Conservation (phyloP, 495 filamentous ascomycete species). For the Delitschia confertaspora region DNA sequence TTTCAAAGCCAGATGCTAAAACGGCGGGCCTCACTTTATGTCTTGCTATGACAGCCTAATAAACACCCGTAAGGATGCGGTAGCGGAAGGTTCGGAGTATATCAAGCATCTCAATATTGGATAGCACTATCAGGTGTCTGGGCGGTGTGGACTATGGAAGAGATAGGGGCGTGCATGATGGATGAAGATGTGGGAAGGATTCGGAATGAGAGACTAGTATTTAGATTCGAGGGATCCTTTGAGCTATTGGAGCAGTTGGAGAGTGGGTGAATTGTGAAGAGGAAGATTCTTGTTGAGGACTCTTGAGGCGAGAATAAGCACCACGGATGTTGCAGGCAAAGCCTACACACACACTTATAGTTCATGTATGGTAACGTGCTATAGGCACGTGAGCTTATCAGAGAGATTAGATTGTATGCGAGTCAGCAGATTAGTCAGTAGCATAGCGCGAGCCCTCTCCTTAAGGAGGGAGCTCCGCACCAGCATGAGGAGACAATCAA, state of each 20-base stretch:
- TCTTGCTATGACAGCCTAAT: neutral
- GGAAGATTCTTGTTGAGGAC: conserved; percentile 10
- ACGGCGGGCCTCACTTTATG: neutral
- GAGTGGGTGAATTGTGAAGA: conserved; percentile 21
- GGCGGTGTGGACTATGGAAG: conserved; percentile 17
- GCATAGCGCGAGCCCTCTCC: too few relatives aligned
- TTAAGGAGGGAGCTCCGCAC: too few relatives aligned
- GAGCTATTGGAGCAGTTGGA: conserved; percentile 21
- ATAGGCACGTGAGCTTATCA: neutral
- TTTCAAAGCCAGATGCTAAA: neutral
- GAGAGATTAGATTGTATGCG: neutral
- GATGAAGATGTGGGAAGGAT: neutral
- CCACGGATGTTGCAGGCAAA: too few relatives aligned
- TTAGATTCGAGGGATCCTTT: conserved; percentile 18
- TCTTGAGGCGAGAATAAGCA: neutral
- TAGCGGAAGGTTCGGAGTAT: conserved; percentile 10
- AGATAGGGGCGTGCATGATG: conserved; percentile 12
- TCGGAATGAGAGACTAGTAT: conserved; percentile 18
- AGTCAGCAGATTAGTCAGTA: neutral
- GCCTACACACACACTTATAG: too few relatives aligned
- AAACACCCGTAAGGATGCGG: conserved; percentile 1
- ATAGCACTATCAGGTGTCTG: neutral
- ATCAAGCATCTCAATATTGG: conserved; percentile 9
- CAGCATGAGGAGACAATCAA: too few relatives aligned
- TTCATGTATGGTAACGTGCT: neutral